Evolutionary conservation across 768 basidiomycete species (phyloP).

Genomic region (Suillus americanus): DNA sequence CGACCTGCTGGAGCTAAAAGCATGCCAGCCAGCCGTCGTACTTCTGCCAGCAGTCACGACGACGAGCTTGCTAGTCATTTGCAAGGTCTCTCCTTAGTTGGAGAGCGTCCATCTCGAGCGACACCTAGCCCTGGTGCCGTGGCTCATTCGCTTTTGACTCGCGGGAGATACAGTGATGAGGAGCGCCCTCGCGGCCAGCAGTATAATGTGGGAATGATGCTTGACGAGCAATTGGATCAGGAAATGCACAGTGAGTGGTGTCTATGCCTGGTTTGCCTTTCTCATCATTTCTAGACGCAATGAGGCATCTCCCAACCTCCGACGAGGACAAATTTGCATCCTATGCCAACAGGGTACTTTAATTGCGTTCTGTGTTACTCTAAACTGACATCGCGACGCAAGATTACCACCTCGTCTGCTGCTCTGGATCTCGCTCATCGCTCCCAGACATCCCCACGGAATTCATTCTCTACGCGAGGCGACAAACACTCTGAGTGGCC

Average conservation of each 20-base stretch:
- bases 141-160: constrained; percentile 52
- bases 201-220: constrained; percentile 85
- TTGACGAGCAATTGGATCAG: constrained; percentile 90
- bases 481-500: constrained; percentile 93
- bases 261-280: constrained; percentile 10
- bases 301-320: constrained; percentile 82
- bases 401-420: constrained; percentile 87
- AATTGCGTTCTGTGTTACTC: constrained; percentile 3
- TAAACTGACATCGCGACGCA: constrained; percentile 7
- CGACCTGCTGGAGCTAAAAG: constrained; percentile 81
- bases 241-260: constrained; percentile 84
- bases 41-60: constrained; percentile 84
- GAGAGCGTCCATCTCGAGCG: constrained; percentile 55
- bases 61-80: constrained; percentile 78
- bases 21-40: constrained; percentile 90
- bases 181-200: constrained; percentile 58
- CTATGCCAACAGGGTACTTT: constrained; percentile 61
- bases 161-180: constrained; percentile 56
- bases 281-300: constrained; percentile 60
- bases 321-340: constrained; percentile 85
- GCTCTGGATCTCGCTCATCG: constrained; percentile 92
- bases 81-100: constrained; percentile 67
- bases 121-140: constrained; percentile 56
- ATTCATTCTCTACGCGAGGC: constrained; percentile 55
- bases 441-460: constrained; percentile 74